Base-by-base conservation (phyloP, 2,329 filamentous ascomycete species). In the Daldinia sp. region DNA sequence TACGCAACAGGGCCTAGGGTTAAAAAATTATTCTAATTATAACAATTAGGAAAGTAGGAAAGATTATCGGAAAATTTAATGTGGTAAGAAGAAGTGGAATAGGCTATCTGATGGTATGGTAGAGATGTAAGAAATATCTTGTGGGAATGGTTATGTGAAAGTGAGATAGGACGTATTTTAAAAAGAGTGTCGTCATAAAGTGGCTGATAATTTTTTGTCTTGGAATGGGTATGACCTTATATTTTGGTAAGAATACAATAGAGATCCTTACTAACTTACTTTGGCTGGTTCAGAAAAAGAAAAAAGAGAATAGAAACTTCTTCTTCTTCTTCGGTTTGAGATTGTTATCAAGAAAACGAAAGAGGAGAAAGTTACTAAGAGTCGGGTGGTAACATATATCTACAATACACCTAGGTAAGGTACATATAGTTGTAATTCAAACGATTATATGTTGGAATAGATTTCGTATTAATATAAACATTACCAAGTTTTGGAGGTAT, bases 141-240 rank as follows among this genome's bases (percentile, higher is more conserved):
- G 13, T 19, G 25, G 30, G 7, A 9, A 11, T 48, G 29, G 8
- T 30, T 48, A 27, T 29, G 27, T 48, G 45, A 29, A 48, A 48
- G 45, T 27, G 23, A 15, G 13, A 45, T 27, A n/a, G 39, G 13
- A 8, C 21, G 15, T 11, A 45, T n/a, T n/a, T n/a, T 19, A 59
- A 52, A 53, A 54, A 47, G 61, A 48, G n/a, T 58, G 50, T 66
- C 64, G 61, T 67, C 64, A 67, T 67, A 61, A n/a, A 30, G 64
- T 64, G 61, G 64, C 64, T 67, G 56, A 49, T 51, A 25, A 43
- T 30, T 51, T 10, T 11, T 15, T 51, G 43, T 51, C 48, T 45
- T 39, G 15, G 27, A 29, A 49, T 32, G 34, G 52, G 58, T 48
- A 37, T 41, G 9, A 50, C 47, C 47, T 37, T 8, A 32, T 32